These are phyloP conservation scores for Trametes cingulata DNA, from an alignment of 768 basidiomycete genomes.

Conservation along the genomic window DNA sequence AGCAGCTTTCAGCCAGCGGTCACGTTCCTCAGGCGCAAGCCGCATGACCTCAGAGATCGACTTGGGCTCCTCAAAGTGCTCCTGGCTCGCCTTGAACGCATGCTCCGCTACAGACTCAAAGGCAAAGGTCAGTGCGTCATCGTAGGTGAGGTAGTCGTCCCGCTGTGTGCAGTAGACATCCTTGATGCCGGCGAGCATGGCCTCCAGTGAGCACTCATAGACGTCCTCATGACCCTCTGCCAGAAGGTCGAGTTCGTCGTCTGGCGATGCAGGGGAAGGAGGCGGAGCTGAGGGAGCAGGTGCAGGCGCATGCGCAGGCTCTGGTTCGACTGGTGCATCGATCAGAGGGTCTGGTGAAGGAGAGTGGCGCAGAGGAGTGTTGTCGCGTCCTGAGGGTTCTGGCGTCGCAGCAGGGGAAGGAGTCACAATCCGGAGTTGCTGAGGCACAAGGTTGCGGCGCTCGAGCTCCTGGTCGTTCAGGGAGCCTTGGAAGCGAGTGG, in stretches of 20 bases:
- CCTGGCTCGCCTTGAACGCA: slow-evolving; percentile 6
- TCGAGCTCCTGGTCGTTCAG: slow-evolving; percentile 5
- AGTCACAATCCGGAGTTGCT: neutral
- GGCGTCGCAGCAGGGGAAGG: slow-evolving; percentile 5
- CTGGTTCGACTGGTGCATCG: neutral
- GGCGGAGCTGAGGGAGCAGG: neutral
- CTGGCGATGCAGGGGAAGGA: neutral
- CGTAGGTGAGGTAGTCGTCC: slow-evolving; percentile 4
- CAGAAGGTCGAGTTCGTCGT: slow-evolving; percentile 10
- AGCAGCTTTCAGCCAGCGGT: slow-evolving; percentile 22
- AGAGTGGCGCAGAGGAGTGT: slow-evolving; percentile 7
- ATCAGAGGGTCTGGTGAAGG: neutral
- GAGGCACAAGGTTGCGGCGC: neutral
- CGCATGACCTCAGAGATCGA: slow-evolving; percentile 9
- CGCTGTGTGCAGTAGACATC: slow-evolving; percentile 1
- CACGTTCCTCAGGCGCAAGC: slow-evolving; percentile 1
- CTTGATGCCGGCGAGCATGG: slow-evolving; percentile 2
- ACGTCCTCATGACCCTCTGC: slow-evolving; percentile 2
- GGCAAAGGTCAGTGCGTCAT: slow-evolving; percentile 9
- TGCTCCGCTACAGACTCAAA: slow-evolving; percentile 10
- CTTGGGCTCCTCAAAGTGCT: slow-evolving; percentile 10
- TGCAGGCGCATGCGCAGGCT: neutral
- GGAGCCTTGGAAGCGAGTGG: neutral
- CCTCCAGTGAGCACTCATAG: slow-evolving; percentile 1
- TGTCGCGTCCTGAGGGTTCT: neutral